These are phyloP conservation scores for Gnomoniopsis sp. DNA, from an alignment of 2,329 filamentous ascomycete species.

Conservation along the genomic window DNA sequence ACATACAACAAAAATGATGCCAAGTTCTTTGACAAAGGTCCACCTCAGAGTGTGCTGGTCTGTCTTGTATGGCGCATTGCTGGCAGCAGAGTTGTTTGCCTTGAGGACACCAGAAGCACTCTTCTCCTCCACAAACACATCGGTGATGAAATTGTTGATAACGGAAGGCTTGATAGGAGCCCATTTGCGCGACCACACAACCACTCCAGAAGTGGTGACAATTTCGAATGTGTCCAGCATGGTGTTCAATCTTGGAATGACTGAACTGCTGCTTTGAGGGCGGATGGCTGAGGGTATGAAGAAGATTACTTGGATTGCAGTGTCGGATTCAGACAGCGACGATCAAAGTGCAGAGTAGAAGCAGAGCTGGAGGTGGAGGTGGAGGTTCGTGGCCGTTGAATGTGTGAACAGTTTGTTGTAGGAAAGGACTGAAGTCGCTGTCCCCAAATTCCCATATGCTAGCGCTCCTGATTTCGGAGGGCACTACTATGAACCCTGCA, in stretches of 20 bases:
- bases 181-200: conserved; percentile 91
- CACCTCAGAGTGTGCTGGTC: conserved; percentile 96
- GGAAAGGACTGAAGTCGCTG: no score
- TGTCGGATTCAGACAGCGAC: not conserved
- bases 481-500: not conserved
- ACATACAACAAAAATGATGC: conserved; percentile 88
- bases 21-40: conserved; percentile 87
- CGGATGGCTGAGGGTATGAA: not conserved
- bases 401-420: no score
- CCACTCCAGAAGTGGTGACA: conserved; percentile 90
- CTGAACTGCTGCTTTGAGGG: not conserved
- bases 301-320: not conserved
- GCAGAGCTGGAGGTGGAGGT: not conserved
- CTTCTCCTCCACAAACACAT: conserved; percentile 97
- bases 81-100: conserved; percentile 54
- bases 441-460: no score
- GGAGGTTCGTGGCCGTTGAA: no score
- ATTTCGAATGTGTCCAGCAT: conserved; percentile 99
- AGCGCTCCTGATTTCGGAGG: not conserved
- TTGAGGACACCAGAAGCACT: conserved; percentile 59
- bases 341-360: not conserved
- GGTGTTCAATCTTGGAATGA: conserved; percentile 18
- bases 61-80: conserved; percentile 75
- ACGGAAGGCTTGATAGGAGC: conserved; percentile 74
- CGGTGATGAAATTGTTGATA: conserved; percentile 91